These are phyloP conservation scores for Aeschynomene evenia DNA, from an alignment of 306 rosid species.

Conservation along the genomic window DNA sequence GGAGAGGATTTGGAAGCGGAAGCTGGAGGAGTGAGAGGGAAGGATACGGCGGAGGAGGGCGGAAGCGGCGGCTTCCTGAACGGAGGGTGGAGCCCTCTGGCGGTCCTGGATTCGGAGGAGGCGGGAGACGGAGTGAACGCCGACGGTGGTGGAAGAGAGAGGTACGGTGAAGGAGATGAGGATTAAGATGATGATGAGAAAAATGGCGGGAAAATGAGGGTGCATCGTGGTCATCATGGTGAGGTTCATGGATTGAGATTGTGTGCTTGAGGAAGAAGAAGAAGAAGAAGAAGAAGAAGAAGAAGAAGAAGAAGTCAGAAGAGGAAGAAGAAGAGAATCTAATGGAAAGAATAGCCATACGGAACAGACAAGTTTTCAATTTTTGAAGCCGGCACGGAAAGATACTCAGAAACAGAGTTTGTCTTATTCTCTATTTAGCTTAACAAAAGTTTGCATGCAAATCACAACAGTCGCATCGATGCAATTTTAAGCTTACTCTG, in stretches of 20 bases:
- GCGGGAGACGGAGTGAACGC: slow-evolving; percentile 53
- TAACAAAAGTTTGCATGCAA: too few relatives aligned
- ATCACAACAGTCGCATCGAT: too few relatives aligned
- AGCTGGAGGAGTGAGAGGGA: slow-evolving; percentile 66
- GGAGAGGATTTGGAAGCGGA: slow-evolving; percentile 61
- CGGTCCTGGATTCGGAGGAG: slow-evolving; percentile 70
- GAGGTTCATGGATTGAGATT: background rate
- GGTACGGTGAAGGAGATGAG: background rate
- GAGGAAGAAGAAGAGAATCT: slow-evolving; percentile 26
- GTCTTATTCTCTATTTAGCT: too few relatives aligned
- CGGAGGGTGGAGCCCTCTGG: slow-evolving; percentile 52
- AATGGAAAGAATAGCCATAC: background rate
- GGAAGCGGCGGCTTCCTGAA: slow-evolving; percentile 74
- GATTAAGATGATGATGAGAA: slow-evolving; percentile 14
- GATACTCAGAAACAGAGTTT: too few relatives aligned
- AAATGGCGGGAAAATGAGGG: slow-evolving; percentile 41
- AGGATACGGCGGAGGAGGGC: slow-evolving; percentile 69
- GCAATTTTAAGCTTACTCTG: too few relatives aligned
- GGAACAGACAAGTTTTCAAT: slow-evolving; percentile 29
- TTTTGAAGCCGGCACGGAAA: slow-evolving; percentile 40
- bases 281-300: background rate
- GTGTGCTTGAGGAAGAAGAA: background rate
- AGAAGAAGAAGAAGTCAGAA: background rate
- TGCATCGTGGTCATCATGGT: slow-evolving; percentile 35
- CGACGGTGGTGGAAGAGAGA: slow-evolving; percentile 45